A percentile compares a stretch with the other conserved stretches of the same genome.
Conservation (phyloP, 129 eudicot genomes). For the Heracleum sosnowskyi region DNA sequence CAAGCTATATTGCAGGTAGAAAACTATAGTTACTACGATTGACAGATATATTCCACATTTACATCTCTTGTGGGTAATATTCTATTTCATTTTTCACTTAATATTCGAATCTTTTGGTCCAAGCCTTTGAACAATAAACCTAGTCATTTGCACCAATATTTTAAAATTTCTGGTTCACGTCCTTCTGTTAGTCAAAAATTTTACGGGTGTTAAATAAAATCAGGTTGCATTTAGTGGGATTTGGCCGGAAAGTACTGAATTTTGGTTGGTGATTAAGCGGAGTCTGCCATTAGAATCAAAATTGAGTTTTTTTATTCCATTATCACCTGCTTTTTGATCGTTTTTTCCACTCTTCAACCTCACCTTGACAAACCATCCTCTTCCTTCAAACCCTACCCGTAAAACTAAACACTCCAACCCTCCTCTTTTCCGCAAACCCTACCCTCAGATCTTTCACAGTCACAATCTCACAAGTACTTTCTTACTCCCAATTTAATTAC, state of each 20-base stretch:
- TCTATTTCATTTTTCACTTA: not conserved
- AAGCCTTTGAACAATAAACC: not conserved
- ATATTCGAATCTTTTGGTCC: not conserved
- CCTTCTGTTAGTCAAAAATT: not conserved
- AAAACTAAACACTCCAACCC: not conserved
- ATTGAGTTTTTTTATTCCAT: not conserved
- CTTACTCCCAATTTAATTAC: not conserved
- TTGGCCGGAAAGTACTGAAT: not conserved
- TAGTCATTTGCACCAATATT: not conserved
- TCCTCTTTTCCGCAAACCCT: not conserved
- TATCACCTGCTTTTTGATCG: not conserved
- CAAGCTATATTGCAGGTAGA: conserved; percentile 88
- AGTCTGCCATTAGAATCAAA: not conserved
- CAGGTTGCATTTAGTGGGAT: not conserved
- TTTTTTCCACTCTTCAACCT: not conserved
- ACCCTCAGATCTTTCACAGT: not conserved
- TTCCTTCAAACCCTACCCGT: not conserved
- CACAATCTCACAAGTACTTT: not conserved
- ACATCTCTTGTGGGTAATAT: not conserved
- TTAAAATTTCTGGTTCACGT: not conserved
- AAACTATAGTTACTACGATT: not conserved
- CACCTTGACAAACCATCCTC: not conserved
- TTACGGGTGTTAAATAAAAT: not conserved
- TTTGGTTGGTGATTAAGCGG: not conserved
- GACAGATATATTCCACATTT: not conserved